These are phyloP conservation scores for Trichosporon ovoides DNA, from an alignment of 1,284 basidiomycete genomes.

Conservation along the genomic window DNA sequence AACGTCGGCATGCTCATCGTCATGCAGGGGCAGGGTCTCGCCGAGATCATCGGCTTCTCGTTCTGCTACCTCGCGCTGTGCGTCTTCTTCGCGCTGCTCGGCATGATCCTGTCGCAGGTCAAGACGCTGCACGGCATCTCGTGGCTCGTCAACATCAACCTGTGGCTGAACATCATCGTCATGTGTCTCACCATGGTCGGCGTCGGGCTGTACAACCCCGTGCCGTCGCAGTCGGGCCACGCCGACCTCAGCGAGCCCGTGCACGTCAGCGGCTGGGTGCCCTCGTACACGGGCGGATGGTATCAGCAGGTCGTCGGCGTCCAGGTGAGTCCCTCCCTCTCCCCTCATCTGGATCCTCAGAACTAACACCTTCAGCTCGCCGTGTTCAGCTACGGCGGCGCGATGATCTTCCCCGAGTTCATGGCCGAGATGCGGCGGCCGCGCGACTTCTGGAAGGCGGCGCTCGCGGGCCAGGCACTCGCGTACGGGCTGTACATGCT, in stretches of 20 bases:
- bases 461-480: conserved; percentile 57
- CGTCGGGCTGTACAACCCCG: conserved; percentile 41
- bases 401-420: conserved; percentile 57
- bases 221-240: conserved; percentile 49
- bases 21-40: conserved; percentile 10
- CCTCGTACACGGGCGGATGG: conserved; percentile 46
- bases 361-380: conserved; percentile 56
- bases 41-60: conserved; percentile 10
- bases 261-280: conserved; percentile 50
- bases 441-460: conserved; percentile 67
- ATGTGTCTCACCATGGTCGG: conserved; percentile 14
- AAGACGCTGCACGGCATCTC: conserved; percentile 17
- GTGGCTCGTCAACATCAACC: conserved; percentile 12
- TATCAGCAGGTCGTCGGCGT: conserved; percentile 49
- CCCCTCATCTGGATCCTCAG: conserved; percentile 54
- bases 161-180: conserved; percentile 10
- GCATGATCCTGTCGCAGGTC: conserved; percentile 13
- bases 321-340: conserved; percentile 26
- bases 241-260: conserved; percentile 49
- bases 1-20: conserved; percentile 15
- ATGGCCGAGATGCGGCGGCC: conserved; percentile 67
- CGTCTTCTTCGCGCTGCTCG: conserved; percentile 10
- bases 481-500: conserved; percentile 53
- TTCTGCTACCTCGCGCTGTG: conserved; percentile 17
- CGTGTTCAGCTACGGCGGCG: conserved; percentile 56